Base-by-base conservation (phyloP, 371 early-diverging fungal genomes). In the Phascolomyces articulosus region DNA sequence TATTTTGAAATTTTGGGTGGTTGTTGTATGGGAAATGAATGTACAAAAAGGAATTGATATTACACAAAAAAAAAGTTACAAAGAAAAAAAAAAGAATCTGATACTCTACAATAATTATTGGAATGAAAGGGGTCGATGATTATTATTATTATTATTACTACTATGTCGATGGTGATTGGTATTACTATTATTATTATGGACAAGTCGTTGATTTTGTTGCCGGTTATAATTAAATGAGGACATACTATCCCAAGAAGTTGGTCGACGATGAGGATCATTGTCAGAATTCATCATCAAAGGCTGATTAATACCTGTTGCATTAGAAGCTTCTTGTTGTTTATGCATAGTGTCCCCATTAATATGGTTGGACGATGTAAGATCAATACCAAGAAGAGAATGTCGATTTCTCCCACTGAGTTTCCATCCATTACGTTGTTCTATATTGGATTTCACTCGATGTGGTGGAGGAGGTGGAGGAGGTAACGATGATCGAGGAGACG, bases 391-490 rank as follows among this genome's bases (percentile, higher is more conserved):
- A n/a, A 51, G 10, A 24, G 51, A 51, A 24, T 20, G 21, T 24
- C 51, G 51, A 24, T 51, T 51, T n/a, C 51, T 20, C 6, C 51
- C 51, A 51, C 24, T 15, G 1, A 51, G 24, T 23, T 51, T 51
- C 51, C 51, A 51, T 51, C 51, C 51, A 24, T 51, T 51, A 24
- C n/a, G 51, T 13, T 51, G 21, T 51, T 51, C 51, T 9, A 51
- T 51, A n/a, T 20, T 51, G 51, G 51, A 18, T 20, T 3, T 51
- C 24, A 51, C 51, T 20, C 24, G 4, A n/a, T 51, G 51, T 23
- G 51, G 51, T 13, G 51, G 51, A 0, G 51, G 20, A 24, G 24
- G 6, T 13, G 51, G 51, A 24, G 51, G 51, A 20, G 51, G 51
- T 24, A 51, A 51, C 15, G 51, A 51, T 51, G 51, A 51, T 51